Percentiles rank a stretch among this genome's conserved stretches.
phyloP scores from a whole-genome alignment of 1,139 yeast species.

The Suhomyces maxii region DNA sequence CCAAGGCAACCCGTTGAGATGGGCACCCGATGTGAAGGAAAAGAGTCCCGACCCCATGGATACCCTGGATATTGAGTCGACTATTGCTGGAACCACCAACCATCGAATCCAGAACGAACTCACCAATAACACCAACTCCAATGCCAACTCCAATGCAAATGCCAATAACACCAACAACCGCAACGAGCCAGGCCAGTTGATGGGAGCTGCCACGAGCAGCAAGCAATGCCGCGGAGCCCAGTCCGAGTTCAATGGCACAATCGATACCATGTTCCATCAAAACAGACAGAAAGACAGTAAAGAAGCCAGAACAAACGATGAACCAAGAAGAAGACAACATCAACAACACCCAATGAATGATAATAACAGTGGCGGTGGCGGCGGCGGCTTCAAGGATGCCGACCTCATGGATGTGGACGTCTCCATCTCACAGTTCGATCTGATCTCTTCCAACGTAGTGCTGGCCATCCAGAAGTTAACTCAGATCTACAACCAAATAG shows the following conservation, averaged over 20 bases:
- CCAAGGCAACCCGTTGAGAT: constrained; percentile 1
- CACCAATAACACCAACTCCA: neutral
- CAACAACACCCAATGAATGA: neutral
- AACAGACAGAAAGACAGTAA: too few species aligned
- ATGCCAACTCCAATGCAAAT: too few species aligned
- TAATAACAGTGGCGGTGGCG: neutral
- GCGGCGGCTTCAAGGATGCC: neutral
- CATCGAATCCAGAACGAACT: neutral
- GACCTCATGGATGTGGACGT: neutral
- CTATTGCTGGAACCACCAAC: constrained; percentile 5
- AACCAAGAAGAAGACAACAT: too few species aligned
- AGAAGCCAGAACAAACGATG: too few species aligned
- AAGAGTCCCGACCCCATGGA: constrained; percentile 4
- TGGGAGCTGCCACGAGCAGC: too few species aligned
- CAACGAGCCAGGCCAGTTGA: too few species aligned
- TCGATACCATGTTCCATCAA: too few species aligned
- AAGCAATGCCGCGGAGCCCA: too few species aligned
- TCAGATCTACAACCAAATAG: constrained; percentile 37
- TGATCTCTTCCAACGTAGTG: constrained; percentile 23
- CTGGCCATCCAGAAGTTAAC: constrained; percentile 36
- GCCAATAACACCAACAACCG: too few species aligned
- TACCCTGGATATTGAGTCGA: constrained; percentile 14
- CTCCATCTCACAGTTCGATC: constrained; percentile 2
- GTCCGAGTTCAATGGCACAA: too few species aligned
- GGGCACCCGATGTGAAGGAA: neutral